These are phyloP conservation scores for Suhomyces vadensis DNA, from an alignment of 805 yeast genomes.

Conservation along the genomic window DNA sequence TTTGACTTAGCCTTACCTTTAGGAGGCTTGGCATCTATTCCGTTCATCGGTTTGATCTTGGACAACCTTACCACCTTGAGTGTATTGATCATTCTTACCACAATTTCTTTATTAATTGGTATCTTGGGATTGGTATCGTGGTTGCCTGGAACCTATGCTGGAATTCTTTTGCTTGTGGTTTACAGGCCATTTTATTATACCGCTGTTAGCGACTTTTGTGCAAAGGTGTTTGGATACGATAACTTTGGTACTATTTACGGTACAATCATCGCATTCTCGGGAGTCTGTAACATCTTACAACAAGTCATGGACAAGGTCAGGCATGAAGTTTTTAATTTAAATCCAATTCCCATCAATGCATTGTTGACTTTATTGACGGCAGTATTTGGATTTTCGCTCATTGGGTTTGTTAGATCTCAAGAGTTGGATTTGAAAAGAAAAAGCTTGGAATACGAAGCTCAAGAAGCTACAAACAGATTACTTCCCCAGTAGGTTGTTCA, in stretches of 20 bases:
- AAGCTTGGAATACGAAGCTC: slow-evolving; percentile 63
- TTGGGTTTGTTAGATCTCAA: slow-evolving; percentile 45
- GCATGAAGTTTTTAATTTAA: slow-evolving; percentile 63
- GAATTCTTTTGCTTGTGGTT: slow-evolving; percentile 70
- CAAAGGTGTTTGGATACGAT: slow-evolving; percentile 89
- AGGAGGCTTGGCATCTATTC: slow-evolving; percentile 86
- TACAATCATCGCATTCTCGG: slow-evolving; percentile 76
- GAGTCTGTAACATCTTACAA: slow-evolving; percentile 75
- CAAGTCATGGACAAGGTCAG: slow-evolving; percentile 69
- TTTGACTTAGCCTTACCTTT: slow-evolving; percentile 86
- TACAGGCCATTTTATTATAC: slow-evolving; percentile 94
- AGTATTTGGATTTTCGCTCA: slow-evolving; percentile 48
- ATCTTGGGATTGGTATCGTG: slow-evolving; percentile 64
- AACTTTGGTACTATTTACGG: slow-evolving; percentile 95
- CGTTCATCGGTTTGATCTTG: slow-evolving; percentile 76
- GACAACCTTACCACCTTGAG: slow-evolving; percentile 70
- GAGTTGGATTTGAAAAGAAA: slow-evolving; percentile 47
- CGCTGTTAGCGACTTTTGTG: slow-evolving; percentile 86
- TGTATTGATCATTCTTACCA: slow-evolving; percentile 53
- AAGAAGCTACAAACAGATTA: slow-evolving; percentile 50
- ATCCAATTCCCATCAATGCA: slow-evolving; percentile 78
- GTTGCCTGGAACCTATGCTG: slow-evolving; percentile 59
- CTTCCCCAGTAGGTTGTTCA: slow-evolving; percentile 37
- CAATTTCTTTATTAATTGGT: slow-evolving; percentile 64
- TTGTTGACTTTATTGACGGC: slow-evolving; percentile 55